Conservation (phyloP, 345 rosid species). For the Nasturtium officinale region DNA sequence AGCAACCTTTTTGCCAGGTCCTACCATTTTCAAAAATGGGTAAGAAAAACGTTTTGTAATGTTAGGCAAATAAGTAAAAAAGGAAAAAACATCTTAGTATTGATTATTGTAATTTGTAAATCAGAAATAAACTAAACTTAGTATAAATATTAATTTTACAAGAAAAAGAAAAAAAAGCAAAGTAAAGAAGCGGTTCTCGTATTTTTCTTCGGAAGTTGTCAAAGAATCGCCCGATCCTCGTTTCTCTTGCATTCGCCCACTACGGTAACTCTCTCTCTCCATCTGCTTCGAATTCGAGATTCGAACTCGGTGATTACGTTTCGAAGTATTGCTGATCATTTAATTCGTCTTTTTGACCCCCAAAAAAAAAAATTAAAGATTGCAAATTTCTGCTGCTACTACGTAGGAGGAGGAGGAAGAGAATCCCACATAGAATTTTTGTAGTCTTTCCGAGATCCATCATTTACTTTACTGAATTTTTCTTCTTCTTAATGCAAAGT, state of each 20-base stretch:
- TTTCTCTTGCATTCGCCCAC: background rate
- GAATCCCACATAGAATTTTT: background rate
- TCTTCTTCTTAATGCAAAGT: background rate
- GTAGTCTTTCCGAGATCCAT: too few relatives aligned
- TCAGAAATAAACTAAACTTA: background rate
- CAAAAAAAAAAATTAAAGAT: background rate
- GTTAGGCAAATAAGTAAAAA: background rate
- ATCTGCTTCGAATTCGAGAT: conserved; percentile 9
- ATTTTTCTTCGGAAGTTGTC: conserved; percentile 1
- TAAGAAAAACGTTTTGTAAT: background rate
- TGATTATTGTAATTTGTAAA: background rate
- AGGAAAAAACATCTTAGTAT: background rate
- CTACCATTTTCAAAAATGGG: too few relatives aligned
- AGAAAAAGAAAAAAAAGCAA: too few relatives aligned
- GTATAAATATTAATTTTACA: background rate
- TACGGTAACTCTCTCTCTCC: conserved; percentile 19
- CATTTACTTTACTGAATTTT: background rate
- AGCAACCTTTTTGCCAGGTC: too few relatives aligned
- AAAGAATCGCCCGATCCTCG: conserved; percentile 30
- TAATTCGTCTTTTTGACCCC: background rate
- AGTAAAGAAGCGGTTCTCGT: conserved; percentile 12
- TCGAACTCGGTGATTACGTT: background rate
- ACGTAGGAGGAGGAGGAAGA: background rate
- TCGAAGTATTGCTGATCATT: background rate
- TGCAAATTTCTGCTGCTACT: conserved; percentile 8